phyloP scores from a whole-genome alignment of 306 rosid genomes.

The Quercus variabilis region DNA sequence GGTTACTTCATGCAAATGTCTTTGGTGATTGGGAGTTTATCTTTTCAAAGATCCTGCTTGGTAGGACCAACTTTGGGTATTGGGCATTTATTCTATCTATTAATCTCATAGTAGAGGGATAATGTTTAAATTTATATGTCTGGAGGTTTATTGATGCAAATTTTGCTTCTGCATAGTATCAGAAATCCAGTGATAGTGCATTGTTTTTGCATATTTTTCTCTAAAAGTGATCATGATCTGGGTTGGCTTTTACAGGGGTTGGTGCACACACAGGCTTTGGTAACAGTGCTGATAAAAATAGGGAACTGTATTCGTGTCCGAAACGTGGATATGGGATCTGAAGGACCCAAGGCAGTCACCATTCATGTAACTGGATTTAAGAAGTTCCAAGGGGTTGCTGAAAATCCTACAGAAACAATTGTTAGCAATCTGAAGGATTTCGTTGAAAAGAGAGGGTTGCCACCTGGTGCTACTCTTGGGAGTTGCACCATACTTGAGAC shows the following conservation, averaged over 20 bases:
- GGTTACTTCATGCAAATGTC: neutral
- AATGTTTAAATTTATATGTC: neutral
- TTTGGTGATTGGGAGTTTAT: neutral
- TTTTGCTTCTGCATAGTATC: neutral
- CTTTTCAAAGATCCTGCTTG: neutral
- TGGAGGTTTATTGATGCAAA: neutral
- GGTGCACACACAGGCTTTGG: neutral
- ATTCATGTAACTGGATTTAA: constrained; percentile 83
- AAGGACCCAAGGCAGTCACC: constrained; percentile 63
- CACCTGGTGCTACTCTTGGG: constrained; percentile 74
- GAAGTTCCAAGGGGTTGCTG: constrained; percentile 73
- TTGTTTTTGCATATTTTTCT: neutral
- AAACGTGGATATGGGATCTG: constrained; percentile 75
- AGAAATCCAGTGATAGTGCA: neutral
- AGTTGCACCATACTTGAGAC: constrained; percentile 66
- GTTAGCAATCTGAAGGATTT: constrained; percentile 55
- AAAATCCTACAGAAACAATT: constrained; percentile 72
- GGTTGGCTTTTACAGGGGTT: constrained; percentile 15
- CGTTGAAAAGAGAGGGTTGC: constrained; percentile 62
- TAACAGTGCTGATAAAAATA: constrained; percentile 23
- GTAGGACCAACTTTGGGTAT: neutral
- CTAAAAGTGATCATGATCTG: neutral
- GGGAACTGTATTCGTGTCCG: constrained; percentile 64
- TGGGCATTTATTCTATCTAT: neutral
- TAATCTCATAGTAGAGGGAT: neutral